phyloP scores from a whole-genome alignment of 2,329 filamentous ascomycete species.

The Cladosporium sp. region DNA sequence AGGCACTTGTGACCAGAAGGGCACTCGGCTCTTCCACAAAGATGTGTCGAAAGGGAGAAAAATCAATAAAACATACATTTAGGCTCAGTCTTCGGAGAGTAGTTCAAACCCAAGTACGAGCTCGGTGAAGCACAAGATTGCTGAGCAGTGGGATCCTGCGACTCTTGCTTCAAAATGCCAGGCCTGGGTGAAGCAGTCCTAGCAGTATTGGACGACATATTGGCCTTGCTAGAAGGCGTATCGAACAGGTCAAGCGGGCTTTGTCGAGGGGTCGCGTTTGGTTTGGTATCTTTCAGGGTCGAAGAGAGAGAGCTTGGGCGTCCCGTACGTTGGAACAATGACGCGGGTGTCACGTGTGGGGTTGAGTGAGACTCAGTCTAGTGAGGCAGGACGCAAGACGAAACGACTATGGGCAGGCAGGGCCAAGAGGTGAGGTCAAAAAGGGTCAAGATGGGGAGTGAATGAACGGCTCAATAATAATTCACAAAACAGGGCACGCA shows the following conservation, averaged over 20 bases:
- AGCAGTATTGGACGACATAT: not conserved
- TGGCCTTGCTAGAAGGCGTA: not conserved
- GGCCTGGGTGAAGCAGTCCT: constrained; percentile 23
- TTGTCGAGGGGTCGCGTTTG: not conserved
- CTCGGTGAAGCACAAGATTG: constrained; percentile 45
- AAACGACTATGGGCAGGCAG: not conserved
- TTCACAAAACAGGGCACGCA: constrained; percentile 10
- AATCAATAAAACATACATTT: not conserved
- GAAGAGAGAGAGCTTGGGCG: not conserved
- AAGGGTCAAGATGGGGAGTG: not conserved
- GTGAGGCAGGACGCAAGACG: not conserved
- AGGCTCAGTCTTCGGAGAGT: constrained; percentile 73
- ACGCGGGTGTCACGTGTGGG: not conserved
- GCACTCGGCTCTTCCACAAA: not conserved
- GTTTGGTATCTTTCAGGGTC: not conserved
- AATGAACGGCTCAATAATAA: not conserved
- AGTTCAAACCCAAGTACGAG: constrained; percentile 96
- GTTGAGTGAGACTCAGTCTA: not conserved
- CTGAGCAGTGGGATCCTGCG: constrained; percentile 13
- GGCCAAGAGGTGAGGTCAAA: constrained; percentile 10
- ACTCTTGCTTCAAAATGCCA: constrained; percentile 29
- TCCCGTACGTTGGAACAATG: not conserved
- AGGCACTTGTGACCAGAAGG: not conserved
- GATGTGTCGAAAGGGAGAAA: not conserved
- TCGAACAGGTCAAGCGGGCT: not conserved